phyloP scores from a whole-genome alignment of 805 yeast genomes.

The Kazachstania psychrophila region DNA sequence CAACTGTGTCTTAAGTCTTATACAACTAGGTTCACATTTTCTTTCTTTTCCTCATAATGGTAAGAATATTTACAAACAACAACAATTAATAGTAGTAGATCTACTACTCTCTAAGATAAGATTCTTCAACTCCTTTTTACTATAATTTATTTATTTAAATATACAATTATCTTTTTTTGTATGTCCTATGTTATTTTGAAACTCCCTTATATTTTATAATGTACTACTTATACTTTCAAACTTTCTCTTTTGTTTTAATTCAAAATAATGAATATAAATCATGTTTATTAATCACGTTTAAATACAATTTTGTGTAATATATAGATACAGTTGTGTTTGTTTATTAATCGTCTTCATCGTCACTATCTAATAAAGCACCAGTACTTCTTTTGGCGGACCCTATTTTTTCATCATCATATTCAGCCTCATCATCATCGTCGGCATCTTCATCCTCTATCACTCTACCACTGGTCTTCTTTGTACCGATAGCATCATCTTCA shows the following conservation, averaged over 20 bases:
- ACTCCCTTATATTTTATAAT: not conserved
- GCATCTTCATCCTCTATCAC: constrained; percentile 8
- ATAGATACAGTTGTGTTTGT: no score
- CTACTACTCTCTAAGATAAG: constrained; percentile 3
- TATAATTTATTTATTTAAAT: not conserved
- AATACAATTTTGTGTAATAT: no score
- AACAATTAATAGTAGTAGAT: no score
- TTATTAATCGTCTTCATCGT: constrained; percentile 12
- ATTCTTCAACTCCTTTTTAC: not conserved
- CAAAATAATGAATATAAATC: no score
- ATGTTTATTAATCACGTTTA: no score
- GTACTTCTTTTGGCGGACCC: constrained; percentile 12
- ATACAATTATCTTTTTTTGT: not conserved
- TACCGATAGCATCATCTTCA: constrained; percentile 12
- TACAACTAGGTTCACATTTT: no score
- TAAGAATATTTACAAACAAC: no score
- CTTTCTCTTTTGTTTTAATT: no score
- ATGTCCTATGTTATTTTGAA: not conserved
- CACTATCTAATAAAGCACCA: constrained; percentile 17
- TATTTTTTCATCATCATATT: constrained; percentile 19
- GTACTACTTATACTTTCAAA: no score
- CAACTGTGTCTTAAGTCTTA: no score
- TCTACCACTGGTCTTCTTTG: constrained; percentile 3
- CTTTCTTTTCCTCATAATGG: not conserved
- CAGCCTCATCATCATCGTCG: constrained; percentile 11